Conservation (phyloP, 257 asterid genomes). For the Salvia miltiorrhiza region DNA sequence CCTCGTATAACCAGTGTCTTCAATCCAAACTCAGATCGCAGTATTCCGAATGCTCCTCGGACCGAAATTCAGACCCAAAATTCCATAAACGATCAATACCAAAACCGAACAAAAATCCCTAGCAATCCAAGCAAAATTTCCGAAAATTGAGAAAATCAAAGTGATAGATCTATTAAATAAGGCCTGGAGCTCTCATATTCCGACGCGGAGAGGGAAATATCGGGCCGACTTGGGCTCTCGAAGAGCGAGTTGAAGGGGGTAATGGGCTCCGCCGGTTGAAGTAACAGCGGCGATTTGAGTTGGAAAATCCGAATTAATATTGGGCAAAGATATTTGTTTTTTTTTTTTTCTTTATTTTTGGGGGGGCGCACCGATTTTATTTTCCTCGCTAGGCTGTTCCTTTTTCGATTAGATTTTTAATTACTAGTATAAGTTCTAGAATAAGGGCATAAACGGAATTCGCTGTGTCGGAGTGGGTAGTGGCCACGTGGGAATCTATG, state of each 20-base stretch:
- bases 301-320: constrained; percentile 20
- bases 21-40: constrained; percentile 32
- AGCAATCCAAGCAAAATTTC: constrained; percentile 5
- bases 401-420: not conserved
- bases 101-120: constrained; percentile 21
- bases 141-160: not conserved
- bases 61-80: constrained; percentile 11
- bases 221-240: not conserved
- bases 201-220: constrained; percentile 20
- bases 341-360: not conserved
- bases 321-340: constrained; percentile 23
- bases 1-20: not conserved
- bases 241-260: not conserved
- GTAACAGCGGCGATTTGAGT: constrained; percentile 32
- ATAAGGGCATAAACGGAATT: constrained; percentile 14
- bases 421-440: constrained; percentile 7
- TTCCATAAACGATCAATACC: constrained; percentile 7
- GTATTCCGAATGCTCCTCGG: constrained; percentile 6
- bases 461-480: not conserved
- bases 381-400: not conserved
- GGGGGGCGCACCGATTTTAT: constrained; percentile 3
- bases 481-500: not conserved
- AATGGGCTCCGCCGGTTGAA: constrained; percentile 19
- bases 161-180: constrained; percentile 21
- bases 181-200: constrained; percentile 19